phyloP scores from a whole-genome alignment of 768 basidiomycete species.

The Kockovaella imperatae region DNA sequence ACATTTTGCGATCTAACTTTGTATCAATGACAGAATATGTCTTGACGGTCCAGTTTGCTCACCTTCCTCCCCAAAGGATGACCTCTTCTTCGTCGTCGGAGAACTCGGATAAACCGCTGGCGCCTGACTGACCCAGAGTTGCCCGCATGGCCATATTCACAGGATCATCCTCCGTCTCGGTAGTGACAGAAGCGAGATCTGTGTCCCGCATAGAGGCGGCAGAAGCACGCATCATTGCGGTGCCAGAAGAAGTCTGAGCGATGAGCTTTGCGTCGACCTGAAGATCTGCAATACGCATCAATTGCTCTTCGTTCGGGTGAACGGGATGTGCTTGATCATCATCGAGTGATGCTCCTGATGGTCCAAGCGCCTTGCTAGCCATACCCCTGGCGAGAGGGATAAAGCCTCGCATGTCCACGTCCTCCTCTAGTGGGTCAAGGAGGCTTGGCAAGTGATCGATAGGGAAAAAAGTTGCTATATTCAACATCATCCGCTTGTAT shows the following conservation, averaged over 20 bases:
- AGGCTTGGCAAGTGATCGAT: slow-evolving; percentile 54
- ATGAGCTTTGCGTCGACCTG: slow-evolving; percentile 66
- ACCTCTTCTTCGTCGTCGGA: slow-evolving; percentile 58
- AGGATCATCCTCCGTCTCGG: slow-evolving; percentile 73
- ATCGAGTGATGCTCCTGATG: neutral
- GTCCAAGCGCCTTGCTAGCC: slow-evolving; percentile 16
- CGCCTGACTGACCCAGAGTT: slow-evolving; percentile 52
- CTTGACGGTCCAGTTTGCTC: slow-evolving; percentile 1
- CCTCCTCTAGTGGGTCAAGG: slow-evolving; percentile 68
- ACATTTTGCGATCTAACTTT: neutral
- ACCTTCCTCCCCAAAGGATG: slow-evolving; percentile 51
- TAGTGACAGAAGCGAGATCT: slow-evolving; percentile 59
- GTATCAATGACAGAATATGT: neutral
- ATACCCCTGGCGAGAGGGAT: slow-evolving; percentile 65
- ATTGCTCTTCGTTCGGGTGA: slow-evolving; percentile 89
- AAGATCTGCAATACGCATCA: slow-evolving; percentile 87
- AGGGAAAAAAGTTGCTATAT: slow-evolving; percentile 64
- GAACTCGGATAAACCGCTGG: slow-evolving; percentile 48
- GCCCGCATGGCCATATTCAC: slow-evolving; percentile 53
- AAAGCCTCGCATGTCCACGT: slow-evolving; percentile 80
- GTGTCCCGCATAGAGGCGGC: slow-evolving; percentile 6
- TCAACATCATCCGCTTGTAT: slow-evolving; percentile 60
- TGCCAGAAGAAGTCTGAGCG: slow-evolving; percentile 45
- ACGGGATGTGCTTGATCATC: slow-evolving; percentile 37
- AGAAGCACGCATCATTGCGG: neutral